Base-by-base conservation (phyloP, 805 yeast genomes). In the Saccharomycopsis sp. region DNA sequence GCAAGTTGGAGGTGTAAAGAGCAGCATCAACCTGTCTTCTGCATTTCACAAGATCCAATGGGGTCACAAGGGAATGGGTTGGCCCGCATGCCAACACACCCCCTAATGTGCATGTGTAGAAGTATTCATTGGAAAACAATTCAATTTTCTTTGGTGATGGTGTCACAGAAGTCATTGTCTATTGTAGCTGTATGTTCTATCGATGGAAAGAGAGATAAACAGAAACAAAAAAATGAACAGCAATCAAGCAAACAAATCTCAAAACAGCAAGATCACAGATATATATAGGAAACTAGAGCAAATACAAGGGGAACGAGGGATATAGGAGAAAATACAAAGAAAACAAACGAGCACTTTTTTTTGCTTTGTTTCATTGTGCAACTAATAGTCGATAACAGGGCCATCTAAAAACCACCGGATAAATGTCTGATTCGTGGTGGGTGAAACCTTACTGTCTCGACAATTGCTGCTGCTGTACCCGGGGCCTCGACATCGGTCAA, bases 51-150 rank as follows among this genome's bases (percentile, higher is more conserved):
- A 94, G 75, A 74, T 92, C 99, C 59, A 92, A 78, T 2, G 98
- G 98, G 4, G 97, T 89, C 24, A 94, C 95, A 2, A 87, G 81
- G 1, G 97, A 83, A 72, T 92, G 99, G 14, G 98, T 92, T 37
- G 98, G 97, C 15, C 97, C 97, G 77, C 98, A 92, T 1, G 98
- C 97, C 59, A 87, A 64, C 57, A 84, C 79, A 64, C 92, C 95
- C 52, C 91, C 95, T 60, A 84, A 53, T 2, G 91, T 83, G 72
- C 95, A 88, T 55, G 91, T 84, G 57, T 76, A 75, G 73, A 78
- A 87, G 74, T 84, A 87, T 68, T 85, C 83, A 21, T 77, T 72
- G 2, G 88, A 73, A 73, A 76, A 84, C 52, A 84, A 75, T 61
- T 75, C 73, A 64, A 85, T 82, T 55, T 69, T 67, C 60, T 67